phyloP scores from a whole-genome alignment of 257 asterid genomes.

The Solanum bulbocastanum region DNA sequence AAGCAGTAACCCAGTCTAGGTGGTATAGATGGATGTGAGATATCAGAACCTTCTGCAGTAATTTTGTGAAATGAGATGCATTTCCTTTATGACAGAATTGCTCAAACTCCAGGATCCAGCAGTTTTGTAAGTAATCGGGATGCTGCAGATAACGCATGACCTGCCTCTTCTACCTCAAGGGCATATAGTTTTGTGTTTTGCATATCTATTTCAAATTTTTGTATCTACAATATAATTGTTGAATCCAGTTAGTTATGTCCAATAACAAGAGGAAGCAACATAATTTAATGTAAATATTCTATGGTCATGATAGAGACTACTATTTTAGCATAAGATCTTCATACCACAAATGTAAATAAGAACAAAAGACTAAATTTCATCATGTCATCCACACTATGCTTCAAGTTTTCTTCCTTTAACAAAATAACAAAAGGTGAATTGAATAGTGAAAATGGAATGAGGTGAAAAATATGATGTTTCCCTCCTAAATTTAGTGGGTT shows the following conservation, averaged over 20 bases:
- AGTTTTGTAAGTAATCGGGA: conserved; percentile 53
- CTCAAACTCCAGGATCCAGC: conserved; percentile 54
- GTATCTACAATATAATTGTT: conserved; percentile 14
- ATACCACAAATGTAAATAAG: not conserved
- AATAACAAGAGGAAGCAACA: not conserved
- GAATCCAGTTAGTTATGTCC: not conserved
- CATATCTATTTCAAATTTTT: conserved; percentile 14
- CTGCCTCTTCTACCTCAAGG: conserved; percentile 65
- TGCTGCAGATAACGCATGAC: conserved; percentile 57
- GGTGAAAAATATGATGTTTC: too few relatives aligned
- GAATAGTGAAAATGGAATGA: too few relatives aligned
- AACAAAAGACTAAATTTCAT: not conserved
- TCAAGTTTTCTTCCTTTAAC: not conserved
- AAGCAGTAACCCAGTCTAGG: conserved; percentile 79
- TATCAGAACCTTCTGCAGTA: conserved; percentile 42
- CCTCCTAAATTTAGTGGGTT: too few relatives aligned
- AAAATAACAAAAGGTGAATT: not conserved
- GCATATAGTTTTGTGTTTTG: conserved; percentile 36
- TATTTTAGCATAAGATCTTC: not conserved
- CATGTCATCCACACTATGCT: not conserved
- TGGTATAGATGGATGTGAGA: conserved; percentile 44
- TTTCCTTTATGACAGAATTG: conserved; percentile 22
- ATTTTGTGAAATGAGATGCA: conserved; percentile 19
- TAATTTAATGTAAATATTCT: not conserved
- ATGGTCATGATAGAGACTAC: not conserved